Base-by-base conservation (phyloP, 495 filamentous ascomycete species). In the Penicillium cataractarum region DNA sequence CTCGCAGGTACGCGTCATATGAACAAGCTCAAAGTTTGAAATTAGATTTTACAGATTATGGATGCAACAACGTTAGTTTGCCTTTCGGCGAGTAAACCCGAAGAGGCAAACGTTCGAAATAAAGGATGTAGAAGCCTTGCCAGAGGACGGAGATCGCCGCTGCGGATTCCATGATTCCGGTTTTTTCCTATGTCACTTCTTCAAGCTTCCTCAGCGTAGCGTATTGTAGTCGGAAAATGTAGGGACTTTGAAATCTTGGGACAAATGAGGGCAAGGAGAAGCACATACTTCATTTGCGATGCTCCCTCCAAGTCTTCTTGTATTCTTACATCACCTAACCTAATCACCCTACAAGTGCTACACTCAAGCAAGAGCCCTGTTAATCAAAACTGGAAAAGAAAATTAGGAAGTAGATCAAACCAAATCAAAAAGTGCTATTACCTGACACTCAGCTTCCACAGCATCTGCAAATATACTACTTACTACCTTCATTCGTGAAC, bases 21-120 rank as follows among this genome's bases (percentile, higher is more conserved):
- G 58, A 53, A 50, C 58, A 52, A 51, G 32, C 29, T 50, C 62
- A 55, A 29, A 44, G 46, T 67, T 67, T 57, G 1, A 42, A 24
- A 22, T 55, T 54, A 31, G 39, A 58, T 58, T 57, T 17, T 26
- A 6, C 29, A 12, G 22, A 37, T 39, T 7, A 35, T 54, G 29
- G 44, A 71, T 65, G 63, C 56, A 65, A 61, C 63, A 51, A 58
- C 27, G 26, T 15, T 19, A 21, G 9, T 0, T 48, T 1, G 26
- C 13, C 1, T 50, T 50, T 12, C 12, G 3, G 26, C 10, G 13
- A 22, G 26, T 12, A 3, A 21, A 1, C 0, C 15, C 1, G 3
- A 24, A 4, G 10, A 53, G 27, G 27, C 19, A 53, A 19, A 3
- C 13, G 8, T 17, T 19, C 7, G 22, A 33, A 15, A 3, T 53